These are phyloP conservation scores for Guillardia theta DNA, from an alignment of 78 protist genomes.

Conservation along the genomic window DNA sequence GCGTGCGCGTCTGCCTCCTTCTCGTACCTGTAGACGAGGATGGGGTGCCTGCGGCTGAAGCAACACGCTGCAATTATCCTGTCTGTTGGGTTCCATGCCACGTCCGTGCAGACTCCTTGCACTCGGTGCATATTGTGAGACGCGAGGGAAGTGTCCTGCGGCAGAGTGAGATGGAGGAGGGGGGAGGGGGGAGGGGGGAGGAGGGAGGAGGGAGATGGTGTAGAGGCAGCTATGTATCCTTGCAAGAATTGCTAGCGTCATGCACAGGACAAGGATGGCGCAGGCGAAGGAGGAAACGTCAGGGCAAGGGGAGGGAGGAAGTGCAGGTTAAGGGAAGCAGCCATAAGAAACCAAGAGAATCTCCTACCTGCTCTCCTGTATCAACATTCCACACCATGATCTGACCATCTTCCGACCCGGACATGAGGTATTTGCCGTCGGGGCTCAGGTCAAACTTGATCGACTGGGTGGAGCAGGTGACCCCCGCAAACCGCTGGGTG, in stretches of 20 bases:
- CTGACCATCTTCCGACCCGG: neutral
- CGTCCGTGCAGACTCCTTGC: neutral
- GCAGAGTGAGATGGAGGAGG: too few species aligned
- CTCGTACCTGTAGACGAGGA: constrained; percentile 2
- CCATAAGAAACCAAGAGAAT: too few species aligned
- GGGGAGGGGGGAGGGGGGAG: too few species aligned
- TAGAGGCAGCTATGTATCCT: too few species aligned
- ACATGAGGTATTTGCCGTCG: neutral
- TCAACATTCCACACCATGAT: neutral
- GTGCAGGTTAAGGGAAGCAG: too few species aligned
- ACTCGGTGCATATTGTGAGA: neutral
- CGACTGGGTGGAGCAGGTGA: neutral
- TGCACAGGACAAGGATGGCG: too few species aligned
- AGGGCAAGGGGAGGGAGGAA: neutral
- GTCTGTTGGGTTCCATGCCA: constrained; percentile 3
- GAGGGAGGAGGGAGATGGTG: too few species aligned
- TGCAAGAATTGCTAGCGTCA: too few species aligned
- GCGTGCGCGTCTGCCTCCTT: neutral
- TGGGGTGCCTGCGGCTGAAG: neutral
- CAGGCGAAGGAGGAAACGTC: too few species aligned
- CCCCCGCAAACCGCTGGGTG: neutral
- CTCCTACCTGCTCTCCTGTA: neutral
- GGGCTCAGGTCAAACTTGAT: neutral
- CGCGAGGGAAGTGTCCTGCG: neutral
- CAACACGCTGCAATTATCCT: neutral